These are phyloP conservation scores for Monilinia fructicola DNA, from an alignment of 2,329 filamentous ascomycete genomes.

Conservation along the genomic window DNA sequence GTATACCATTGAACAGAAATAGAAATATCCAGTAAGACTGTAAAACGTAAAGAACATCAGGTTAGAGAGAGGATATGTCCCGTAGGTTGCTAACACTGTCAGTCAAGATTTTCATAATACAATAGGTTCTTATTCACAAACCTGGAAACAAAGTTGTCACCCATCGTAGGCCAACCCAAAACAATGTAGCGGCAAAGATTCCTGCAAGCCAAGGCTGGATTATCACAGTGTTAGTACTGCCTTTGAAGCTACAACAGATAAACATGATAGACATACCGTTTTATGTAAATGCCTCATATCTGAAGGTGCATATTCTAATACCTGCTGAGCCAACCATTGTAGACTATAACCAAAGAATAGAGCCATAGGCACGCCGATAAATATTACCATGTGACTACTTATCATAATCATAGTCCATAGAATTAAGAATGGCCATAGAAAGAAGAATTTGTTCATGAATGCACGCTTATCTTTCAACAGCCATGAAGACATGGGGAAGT, in stretches of 20 bases:
- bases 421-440: conserved; percentile 81
- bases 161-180: conserved; percentile 77
- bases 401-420: conserved; percentile 70
- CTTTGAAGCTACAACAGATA: not conserved
- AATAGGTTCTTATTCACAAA: conserved; percentile 43
- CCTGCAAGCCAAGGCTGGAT: conserved; percentile 85
- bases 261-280: conserved; percentile 58
- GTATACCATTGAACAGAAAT: conserved; percentile 77
- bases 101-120: conserved; percentile 35
- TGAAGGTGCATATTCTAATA: conserved; percentile 77
- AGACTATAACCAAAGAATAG: conserved; percentile 65
- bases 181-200: conserved; percentile 85
- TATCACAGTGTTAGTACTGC: conserved; percentile 13
- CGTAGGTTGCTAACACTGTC: conserved; percentile 58
- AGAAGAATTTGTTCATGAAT: conserved; percentile 83
- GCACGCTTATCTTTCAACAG: conserved; percentile 73
- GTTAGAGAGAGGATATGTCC: conserved; percentile 71
- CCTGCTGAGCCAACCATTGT: conserved; percentile 74
- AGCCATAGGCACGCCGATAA: conserved; percentile 71
- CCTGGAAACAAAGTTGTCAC: conserved; percentile 70
- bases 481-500: conserved; percentile 70
- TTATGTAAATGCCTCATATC: conserved; percentile 90
- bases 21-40: conserved; percentile 77
- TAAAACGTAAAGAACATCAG: conserved; percentile 67
- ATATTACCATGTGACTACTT: conserved; percentile 71